Percentiles rank a stretch among this genome's conserved stretches.
Conservation (phyloP, 345 rosid species). For the Acer campestre region DNA sequence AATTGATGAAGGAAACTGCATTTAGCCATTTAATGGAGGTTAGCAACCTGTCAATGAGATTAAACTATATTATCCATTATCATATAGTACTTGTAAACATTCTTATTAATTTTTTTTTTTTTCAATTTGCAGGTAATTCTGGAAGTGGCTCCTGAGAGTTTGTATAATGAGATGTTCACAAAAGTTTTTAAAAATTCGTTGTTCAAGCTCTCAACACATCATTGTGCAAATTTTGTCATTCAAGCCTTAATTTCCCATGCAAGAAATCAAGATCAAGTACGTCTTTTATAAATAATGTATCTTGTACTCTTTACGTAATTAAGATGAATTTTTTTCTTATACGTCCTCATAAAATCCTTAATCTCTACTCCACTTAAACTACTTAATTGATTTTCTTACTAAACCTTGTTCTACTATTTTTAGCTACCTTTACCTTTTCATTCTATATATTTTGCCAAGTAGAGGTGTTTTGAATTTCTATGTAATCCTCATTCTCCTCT, state of each 20-base stretch:
- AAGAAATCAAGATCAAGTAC: slow-evolving; percentile 71
- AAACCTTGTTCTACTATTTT: background rate
- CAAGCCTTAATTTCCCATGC: slow-evolving; percentile 83
- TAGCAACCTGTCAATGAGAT: slow-evolving; percentile 20
- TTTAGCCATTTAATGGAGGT: slow-evolving; percentile 95
- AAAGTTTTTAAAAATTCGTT: slow-evolving; percentile 75
- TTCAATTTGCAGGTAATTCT: slow-evolving; percentile 70
- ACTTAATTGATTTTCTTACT: background rate
- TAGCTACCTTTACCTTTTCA: background rate
- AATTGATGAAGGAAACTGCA: slow-evolving; percentile 74
- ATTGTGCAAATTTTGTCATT: slow-evolving; percentile 88
- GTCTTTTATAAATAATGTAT: slow-evolving; percentile 13
- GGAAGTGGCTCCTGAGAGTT: slow-evolving; percentile 79
- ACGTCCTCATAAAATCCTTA: background rate
- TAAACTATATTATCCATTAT: too few relatives aligned
- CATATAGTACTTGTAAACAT: background rate
- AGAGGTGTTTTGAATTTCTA: background rate
- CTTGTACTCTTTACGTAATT: background rate
- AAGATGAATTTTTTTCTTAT: too few relatives aligned
- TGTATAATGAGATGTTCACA: slow-evolving; percentile 66
- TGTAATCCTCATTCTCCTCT: background rate
- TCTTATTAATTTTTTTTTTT: background rate
- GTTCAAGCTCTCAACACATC: slow-evolving; percentile 74
- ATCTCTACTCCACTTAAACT: background rate
- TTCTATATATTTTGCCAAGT: background rate